Base-by-base conservation (phyloP, 2,329 filamentous ascomycete species). In the Cladosporium sp. region DNA sequence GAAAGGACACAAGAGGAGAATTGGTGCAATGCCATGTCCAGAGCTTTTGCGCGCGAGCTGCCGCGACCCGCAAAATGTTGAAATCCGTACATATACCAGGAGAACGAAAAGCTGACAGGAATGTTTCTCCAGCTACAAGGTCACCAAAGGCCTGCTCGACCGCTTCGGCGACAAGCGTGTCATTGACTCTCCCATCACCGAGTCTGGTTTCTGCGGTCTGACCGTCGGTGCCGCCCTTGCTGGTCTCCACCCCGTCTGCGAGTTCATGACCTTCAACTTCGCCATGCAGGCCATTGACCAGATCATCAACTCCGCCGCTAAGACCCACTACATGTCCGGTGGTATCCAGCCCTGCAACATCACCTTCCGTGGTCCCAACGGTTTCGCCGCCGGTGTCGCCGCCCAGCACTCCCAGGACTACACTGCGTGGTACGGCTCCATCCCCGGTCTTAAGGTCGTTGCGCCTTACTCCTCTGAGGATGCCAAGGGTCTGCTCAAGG, bases 261-360 rank as follows among this genome's bases (percentile, higher is more conserved):
- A 98, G 78, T 98, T 98, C 81, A 98, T 98, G 93, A 98, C 93
- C 67, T 97, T 95, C 84, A 98, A 98, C 83, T 97, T 97, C 70
- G 92, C 93, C 72, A 98, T 98, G 93, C 93, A 98, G 78, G 89
- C 93, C 69, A 98, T 98, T 73, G 93, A 98, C 72, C 93, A 98
- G 73, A 88, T 98, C 69, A 91, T 98, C 83, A 98, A 98, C 84
- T 97, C 92, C 43, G 93, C 79, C 62, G 93, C 90, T 68, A 98
- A 98, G 82, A 98, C 93, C 51, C 92, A 98, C 68, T 98, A 98
- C 80, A 98, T 98, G 93, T 97, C 93, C 58, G 93, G 93, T 65
- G 93, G 93, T 72, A 97, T 96, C 72, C 93, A 98, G 76, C 93
- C 93, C 64, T 98, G 93, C 78, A 97, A 97, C 79, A 92, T 98